Conservation (phyloP, 1,284 basidiomycete genomes). For the Ceraceosorus guamensis region DNA sequence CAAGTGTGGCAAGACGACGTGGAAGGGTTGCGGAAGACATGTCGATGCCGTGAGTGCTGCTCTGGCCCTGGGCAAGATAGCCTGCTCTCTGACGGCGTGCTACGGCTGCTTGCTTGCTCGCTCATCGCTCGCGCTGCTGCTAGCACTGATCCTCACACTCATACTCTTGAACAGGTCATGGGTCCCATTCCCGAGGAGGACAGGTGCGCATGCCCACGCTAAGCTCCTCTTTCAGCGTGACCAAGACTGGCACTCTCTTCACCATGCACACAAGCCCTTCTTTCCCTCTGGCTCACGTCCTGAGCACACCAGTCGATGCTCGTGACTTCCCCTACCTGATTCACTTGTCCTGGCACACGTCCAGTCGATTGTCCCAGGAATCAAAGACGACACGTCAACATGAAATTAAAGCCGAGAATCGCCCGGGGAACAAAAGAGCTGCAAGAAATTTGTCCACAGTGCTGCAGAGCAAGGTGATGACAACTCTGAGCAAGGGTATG, state of each 20-base stretch:
- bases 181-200: conserved; percentile 18
- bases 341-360: not conserved
- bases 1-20: conserved; percentile 35
- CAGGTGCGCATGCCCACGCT: conserved; percentile 25
- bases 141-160: not conserved
- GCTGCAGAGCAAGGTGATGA: too few species aligned
- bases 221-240: not conserved
- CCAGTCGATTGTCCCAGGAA: not conserved
- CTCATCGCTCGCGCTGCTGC: not conserved
- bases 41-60: conserved; percentile 12
- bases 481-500: too few species aligned
- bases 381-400: too few species aligned
- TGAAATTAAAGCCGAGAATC: too few species aligned
- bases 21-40: conserved; percentile 27
- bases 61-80: too few species aligned
- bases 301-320: not conserved
- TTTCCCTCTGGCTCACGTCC: too few species aligned
- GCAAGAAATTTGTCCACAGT: too few species aligned
- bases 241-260: not conserved
- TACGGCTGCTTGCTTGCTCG: too few species aligned
- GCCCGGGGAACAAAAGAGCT: too few species aligned
- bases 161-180: conserved; percentile 13
- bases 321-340: not conserved
- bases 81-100: too few species aligned
- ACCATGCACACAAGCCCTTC: too few species aligned